Percentiles rank a stretch among this genome's conserved stretches.
phyloP scores from a whole-genome alignment of 192 early-diverging fungal species.

The Rhizophagus sp. region DNA sequence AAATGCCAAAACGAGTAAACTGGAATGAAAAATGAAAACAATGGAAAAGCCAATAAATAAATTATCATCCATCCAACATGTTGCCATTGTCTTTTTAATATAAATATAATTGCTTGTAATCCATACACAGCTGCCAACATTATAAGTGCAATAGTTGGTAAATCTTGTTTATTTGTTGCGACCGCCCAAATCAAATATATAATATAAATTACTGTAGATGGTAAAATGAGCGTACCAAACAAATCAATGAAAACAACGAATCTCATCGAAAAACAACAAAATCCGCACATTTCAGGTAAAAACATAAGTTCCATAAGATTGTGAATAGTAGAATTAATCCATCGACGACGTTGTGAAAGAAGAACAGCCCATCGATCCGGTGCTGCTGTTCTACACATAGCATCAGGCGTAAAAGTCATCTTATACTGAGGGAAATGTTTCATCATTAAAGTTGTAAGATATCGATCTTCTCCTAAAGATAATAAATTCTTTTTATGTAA shows the following conservation, averaged over 20 bases:
- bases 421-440: conserved; percentile 96
- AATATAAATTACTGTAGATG: conserved; percentile 81
- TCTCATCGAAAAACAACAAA: conserved; percentile 97
- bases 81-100: conserved; percentile 66
- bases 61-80: conserved; percentile 84
- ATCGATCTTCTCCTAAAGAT: conserved; percentile 95
- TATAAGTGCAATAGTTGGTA: conserved; percentile 79
- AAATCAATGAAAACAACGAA: conserved; percentile 95
- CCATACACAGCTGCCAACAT: conserved; percentile 86
- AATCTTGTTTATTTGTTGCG: conserved; percentile 56
- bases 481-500: conserved; percentile 98
- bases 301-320: conserved; percentile 89
- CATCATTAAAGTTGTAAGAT: conserved; percentile 95
- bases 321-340: conserved; percentile 99
- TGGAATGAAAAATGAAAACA: conserved; percentile 92
- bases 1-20: conserved; percentile 98
- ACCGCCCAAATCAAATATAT: conserved; percentile 75
- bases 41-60: conserved; percentile 86
- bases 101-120: conserved; percentile 75
- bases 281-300: conserved; percentile 88
- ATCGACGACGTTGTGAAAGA: conserved; percentile 93
- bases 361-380: conserved; percentile 90
- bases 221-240: conserved; percentile 75
- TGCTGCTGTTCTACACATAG: conserved; percentile 85
- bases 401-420: conserved; percentile 90